Percentiles rank a stretch among this genome's conserved stretches.
phyloP scores from a whole-genome alignment of 2,329 filamentous ascomycete species.

The Pestalotiopsis sp. region DNA sequence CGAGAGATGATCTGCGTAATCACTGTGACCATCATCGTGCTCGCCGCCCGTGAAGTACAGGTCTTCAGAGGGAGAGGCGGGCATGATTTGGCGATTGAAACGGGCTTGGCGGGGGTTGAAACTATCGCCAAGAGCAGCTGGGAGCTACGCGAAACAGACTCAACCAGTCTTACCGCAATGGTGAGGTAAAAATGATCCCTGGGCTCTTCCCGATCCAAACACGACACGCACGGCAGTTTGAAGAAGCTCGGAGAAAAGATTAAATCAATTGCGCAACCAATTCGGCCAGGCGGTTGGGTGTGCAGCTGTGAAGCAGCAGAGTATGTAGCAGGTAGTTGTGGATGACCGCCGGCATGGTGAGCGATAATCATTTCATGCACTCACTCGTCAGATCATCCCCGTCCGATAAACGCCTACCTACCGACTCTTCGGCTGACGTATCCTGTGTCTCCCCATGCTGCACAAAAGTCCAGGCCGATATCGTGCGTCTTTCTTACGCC shows the following conservation, averaged over 20 bases:
- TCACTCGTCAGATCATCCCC: background rate
- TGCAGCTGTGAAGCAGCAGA: background rate
- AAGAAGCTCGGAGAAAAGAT: background rate
- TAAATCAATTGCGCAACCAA: background rate
- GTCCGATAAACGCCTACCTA: background rate
- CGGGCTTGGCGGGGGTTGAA: slow-evolving; percentile 28
- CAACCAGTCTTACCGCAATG: slow-evolving; percentile 21
- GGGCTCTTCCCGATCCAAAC: background rate
- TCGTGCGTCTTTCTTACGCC: background rate
- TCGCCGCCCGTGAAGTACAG: slow-evolving; percentile 33
- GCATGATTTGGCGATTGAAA: slow-evolving; percentile 40
- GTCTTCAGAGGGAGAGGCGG: slow-evolving; percentile 48
- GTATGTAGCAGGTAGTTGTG: background rate
- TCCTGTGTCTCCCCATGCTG: background rate
- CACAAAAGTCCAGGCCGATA: background rate
- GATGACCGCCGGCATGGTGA: background rate
- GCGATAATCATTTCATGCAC: background rate
- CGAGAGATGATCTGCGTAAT: slow-evolving; percentile 42
- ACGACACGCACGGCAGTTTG: background rate
- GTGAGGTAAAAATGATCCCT: background rate
- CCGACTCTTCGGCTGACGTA: background rate
- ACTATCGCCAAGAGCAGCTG: slow-evolving; percentile 29
- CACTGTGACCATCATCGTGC: slow-evolving; percentile 31
- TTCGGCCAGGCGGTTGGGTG: background rate
- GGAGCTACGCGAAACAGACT: slow-evolving; percentile 25